Evolutionary conservation across 768 basidiomycete species (phyloP), one percentile per base, ranked within the genome.

Genomic region (Exsudoporus frostii): DNA sequence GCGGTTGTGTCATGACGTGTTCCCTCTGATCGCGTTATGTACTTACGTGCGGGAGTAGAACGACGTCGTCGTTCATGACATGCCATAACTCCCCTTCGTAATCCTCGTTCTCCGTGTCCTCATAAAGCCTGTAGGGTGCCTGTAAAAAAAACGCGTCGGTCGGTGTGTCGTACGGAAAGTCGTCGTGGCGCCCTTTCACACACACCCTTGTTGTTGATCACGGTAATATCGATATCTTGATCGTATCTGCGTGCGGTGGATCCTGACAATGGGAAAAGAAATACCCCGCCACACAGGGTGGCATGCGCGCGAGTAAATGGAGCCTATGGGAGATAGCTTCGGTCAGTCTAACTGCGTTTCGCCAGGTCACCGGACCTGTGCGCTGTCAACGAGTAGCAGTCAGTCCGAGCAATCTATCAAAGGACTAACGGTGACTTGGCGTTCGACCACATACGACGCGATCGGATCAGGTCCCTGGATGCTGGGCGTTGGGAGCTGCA

Each of bases 141-240:
- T 58, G 39, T 30, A 22, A 32, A 42, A 36, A 38, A 10, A 7
- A 33, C 39, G 40, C 32, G 20, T 47, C 45, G 0, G 25, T 29
- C 45, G 0, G 25, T 29, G 44, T 29, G 44, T 5, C 30, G 39
- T 22, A 36, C 22, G 8, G 14, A 42, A 32, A 42, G 19, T 38
- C 64, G 29, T 63, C 14, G 63, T 64, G 62, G 65, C 62, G 48
- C 19, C 25, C 46, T 19, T 51, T 20, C n/a, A n/a, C n/a, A 46
- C 33, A 27, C 15, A 42, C 36, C 20, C 29, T 32, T 27, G 19
- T 34, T 40, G 38, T n/a, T n/a, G n/a, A n/a, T n/a, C n/a, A n/a
- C n/a, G n/a, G n/a, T n/a, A n/a, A n/a, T 27, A 9, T 8, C 27
- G 27, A 42, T 47, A 37, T 46, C 44, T n/a, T 24, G 41, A 32